phyloP scores from a whole-genome alignment of 768 basidiomycete species.

The Hericium erinaceus region DNA sequence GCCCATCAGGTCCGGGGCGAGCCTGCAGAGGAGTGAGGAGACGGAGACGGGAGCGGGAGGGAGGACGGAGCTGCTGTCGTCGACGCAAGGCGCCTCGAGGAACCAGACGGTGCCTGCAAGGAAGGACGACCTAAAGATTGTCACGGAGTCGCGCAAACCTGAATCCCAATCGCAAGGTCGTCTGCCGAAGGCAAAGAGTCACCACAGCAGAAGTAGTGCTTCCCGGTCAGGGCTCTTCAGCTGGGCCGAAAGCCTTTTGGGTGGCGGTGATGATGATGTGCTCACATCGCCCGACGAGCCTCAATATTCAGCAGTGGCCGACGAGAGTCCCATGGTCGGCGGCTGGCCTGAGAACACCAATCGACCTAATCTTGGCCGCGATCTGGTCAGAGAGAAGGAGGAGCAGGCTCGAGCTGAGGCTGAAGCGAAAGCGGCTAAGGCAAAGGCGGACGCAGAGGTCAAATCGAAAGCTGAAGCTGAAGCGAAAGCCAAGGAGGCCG shows the following conservation, averaged over 20 bases:
- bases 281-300: neutral
- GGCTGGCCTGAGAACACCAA: neutral
- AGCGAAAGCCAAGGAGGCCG: too few species aligned
- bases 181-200: neutral
- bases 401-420: neutral
- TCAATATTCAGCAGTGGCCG: neutral
- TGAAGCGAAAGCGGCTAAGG: too few species aligned
- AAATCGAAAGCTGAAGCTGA: too few species aligned
- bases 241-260: neutral
- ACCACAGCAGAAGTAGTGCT: neutral
- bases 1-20: neutral
- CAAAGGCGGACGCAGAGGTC: too few species aligned
- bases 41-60: neutral
- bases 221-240: neutral
- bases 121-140: conserved; percentile 9
- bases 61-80: neutral
- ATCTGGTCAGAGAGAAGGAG: neutral
- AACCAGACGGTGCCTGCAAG: conserved; percentile 5
- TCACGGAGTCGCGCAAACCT: conserved; percentile 1
- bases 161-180: neutral
- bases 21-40: neutral
- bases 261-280: neutral
- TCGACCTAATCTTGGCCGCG: too few species aligned
- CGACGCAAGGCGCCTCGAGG: neutral
- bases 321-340: neutral